These are phyloP conservation scores for Pythium dissimile DNA, from an alignment of 352 stramenopile species.

Conservation along the genomic window DNA sequence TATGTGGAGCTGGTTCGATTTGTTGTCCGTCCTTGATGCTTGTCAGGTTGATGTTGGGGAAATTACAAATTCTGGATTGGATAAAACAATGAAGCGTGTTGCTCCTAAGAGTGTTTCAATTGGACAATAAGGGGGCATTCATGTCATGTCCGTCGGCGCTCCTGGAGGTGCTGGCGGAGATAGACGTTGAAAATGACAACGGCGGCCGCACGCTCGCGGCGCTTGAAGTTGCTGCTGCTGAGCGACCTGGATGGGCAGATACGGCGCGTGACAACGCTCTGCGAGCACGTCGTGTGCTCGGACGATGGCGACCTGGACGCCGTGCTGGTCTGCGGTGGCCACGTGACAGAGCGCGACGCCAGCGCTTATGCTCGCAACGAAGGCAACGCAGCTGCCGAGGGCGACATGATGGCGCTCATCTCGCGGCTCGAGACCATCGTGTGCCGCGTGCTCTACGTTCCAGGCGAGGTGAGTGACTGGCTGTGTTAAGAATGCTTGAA, in stretches of 20 bases:
- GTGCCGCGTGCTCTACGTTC: constrained; percentile 81
- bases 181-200: no score
- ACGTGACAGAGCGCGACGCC: constrained; percentile 44
- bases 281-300: constrained; percentile 69
- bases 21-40: no score
- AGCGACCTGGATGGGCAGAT: constrained; percentile 67
- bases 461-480: constrained; percentile 40
- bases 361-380: constrained; percentile 56
- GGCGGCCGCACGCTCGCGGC: not conserved
- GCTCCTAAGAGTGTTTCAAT: no score
- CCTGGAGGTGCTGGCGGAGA: no score
- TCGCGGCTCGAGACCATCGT: constrained; percentile 86
- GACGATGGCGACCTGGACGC: constrained; percentile 61
- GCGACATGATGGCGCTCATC: constrained; percentile 88
- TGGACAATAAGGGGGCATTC: no score
- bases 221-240: constrained; percentile 73
- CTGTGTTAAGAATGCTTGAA: not conserved
- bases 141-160: no score
- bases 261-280: constrained; percentile 69
- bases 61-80: no score
- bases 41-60: no score
- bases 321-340: constrained; percentile 69
- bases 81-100: no score
- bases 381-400: constrained; percentile 66
- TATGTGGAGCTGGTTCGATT: no score